Percentiles rank a stretch among this genome's conserved stretches.
Evolutionary conservation across 2,329 filamentous ascomycete genomes (phyloP).

Genomic region (Monosporascus ibericus): DNA sequence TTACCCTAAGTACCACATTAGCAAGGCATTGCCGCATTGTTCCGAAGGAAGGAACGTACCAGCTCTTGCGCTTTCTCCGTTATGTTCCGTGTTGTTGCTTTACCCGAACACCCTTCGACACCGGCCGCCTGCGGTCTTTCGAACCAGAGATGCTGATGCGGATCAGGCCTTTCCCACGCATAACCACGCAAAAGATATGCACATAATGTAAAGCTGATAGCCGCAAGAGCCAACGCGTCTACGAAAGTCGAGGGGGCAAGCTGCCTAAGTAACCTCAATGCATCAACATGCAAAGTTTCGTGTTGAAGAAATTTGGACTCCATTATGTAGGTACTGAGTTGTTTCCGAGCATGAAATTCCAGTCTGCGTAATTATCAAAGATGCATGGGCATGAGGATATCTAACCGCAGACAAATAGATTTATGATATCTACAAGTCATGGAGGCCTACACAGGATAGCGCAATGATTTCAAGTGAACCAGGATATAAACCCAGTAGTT

Average conservation of each 20-base stretch:
- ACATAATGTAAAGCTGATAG: constrained; percentile 23
- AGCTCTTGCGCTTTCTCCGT: constrained; percentile 23
- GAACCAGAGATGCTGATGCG: constrained; percentile 6
- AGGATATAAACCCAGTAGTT: too few relatives aligned
- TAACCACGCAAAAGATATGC: constrained; percentile 18
- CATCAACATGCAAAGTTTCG: background rate
- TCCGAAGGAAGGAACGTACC: constrained; percentile 13
- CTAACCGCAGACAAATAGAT: background rate
- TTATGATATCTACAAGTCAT: background rate
- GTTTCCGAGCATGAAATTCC: background rate
- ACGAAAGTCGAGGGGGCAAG: background rate
- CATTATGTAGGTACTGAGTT: background rate
- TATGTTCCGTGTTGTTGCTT: constrained; percentile 7
- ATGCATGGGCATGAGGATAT: background rate
- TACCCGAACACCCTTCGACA: background rate
- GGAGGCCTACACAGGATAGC: too few relatives aligned
- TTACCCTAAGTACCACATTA: constrained; percentile 1
- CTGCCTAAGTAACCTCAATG: background rate
- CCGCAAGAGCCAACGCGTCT: constrained; percentile 6
- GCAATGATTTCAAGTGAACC: too few relatives aligned
- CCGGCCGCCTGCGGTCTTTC: constrained; percentile 7
- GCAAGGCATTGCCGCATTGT: background rate
- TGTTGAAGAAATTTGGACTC: background rate
- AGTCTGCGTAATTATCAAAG: background rate
- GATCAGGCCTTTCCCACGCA: constrained; percentile 8